phyloP scores from a whole-genome alignment of 805 yeast genomes.

The Candida ortonii region DNA sequence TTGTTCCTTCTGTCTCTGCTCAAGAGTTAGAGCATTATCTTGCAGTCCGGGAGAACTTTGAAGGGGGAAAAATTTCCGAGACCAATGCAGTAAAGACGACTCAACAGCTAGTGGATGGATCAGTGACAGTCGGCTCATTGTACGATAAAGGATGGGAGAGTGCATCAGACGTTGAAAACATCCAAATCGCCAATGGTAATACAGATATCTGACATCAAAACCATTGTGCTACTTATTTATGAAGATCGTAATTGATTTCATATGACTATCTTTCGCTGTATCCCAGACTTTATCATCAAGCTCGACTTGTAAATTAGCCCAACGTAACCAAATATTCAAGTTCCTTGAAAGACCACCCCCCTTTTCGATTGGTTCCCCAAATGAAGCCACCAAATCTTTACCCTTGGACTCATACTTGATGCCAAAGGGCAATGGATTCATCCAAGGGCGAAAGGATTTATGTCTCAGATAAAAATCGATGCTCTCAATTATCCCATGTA shows the following conservation, averaged over 20 bases:
- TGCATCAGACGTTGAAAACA: neutral
- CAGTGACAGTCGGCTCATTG: slow-evolving; percentile 1
- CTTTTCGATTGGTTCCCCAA: slow-evolving; percentile 41
- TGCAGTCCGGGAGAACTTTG: slow-evolving; percentile 76
- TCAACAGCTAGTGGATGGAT: slow-evolving; percentile 1
- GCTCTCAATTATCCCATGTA: slow-evolving; percentile 27
- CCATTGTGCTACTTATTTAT: too few relatives aligned
- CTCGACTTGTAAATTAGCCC: slow-evolving; percentile 36
- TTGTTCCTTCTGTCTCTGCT: slow-evolving; percentile 82
- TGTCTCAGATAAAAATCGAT: slow-evolving; percentile 34
- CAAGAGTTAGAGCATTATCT: slow-evolving; percentile 84
- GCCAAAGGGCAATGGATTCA: slow-evolving; percentile 19
- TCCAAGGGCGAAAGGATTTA: slow-evolving; percentile 15
- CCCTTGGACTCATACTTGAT: slow-evolving; percentile 26
- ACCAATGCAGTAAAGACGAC: slow-evolving; percentile 5
- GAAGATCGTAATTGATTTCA: slow-evolving; percentile 33
- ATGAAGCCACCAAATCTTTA: slow-evolving; percentile 27
- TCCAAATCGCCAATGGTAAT: too few relatives aligned
- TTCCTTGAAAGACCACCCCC: slow-evolving; percentile 37
- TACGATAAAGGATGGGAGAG: too few relatives aligned
- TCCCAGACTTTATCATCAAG: slow-evolving; percentile 37
- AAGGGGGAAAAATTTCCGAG: slow-evolving; percentile 66
- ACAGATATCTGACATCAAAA: too few relatives aligned
- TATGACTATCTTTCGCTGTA: slow-evolving; percentile 25
- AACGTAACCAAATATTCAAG: slow-evolving; percentile 41